A percentile compares a stretch with the other conserved stretches of the same genome.
These are phyloP conservation scores for Cichorium intybus DNA, from an alignment of 140 eudicot species.

Conservation along the genomic window DNA sequence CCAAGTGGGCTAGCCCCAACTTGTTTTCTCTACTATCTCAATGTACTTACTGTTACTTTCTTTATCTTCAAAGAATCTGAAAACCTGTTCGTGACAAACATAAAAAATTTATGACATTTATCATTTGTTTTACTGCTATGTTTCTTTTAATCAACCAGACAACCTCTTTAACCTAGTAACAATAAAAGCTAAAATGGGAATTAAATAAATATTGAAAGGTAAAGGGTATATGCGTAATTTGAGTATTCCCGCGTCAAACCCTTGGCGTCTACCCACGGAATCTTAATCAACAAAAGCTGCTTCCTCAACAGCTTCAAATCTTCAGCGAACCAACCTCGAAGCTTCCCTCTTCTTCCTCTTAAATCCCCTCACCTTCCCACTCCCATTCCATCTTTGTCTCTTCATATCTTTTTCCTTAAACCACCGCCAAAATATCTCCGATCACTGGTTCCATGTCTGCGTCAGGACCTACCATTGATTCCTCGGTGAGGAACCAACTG, in stretches of 20 bases:
- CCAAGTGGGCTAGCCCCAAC: too few relatives aligned
- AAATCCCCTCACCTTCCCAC: neutral
- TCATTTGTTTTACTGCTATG: too few relatives aligned
- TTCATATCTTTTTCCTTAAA: neutral
- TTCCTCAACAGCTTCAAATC: slow-evolving; percentile 1
- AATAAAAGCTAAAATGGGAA: neutral
- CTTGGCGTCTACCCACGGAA: neutral
- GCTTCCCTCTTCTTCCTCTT: slow-evolving; percentile 16
- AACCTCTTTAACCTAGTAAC: too few relatives aligned
- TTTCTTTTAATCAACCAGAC: too few relatives aligned
- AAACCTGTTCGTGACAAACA: too few relatives aligned
- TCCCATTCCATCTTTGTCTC: neutral
- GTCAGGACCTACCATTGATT: neutral
- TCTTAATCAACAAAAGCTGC: slow-evolving; percentile 20
- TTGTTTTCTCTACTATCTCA: too few relatives aligned
- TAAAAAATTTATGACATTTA: too few relatives aligned
- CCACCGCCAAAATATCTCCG: slow-evolving; percentile 2
- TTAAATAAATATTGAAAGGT: neutral
- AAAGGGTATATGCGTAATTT: slow-evolving; percentile 9
- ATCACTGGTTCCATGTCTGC: slow-evolving; percentile 1
- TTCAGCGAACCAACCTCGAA: slow-evolving; percentile 35
- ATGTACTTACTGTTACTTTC: too few relatives aligned
- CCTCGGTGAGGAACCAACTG: neutral
- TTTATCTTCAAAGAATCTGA: too few relatives aligned
- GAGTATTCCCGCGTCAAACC: slow-evolving; percentile 11